These are phyloP conservation scores for Astragalus glycyphyllos DNA, from an alignment of 306 rosid genomes.

Conservation along the genomic window DNA sequence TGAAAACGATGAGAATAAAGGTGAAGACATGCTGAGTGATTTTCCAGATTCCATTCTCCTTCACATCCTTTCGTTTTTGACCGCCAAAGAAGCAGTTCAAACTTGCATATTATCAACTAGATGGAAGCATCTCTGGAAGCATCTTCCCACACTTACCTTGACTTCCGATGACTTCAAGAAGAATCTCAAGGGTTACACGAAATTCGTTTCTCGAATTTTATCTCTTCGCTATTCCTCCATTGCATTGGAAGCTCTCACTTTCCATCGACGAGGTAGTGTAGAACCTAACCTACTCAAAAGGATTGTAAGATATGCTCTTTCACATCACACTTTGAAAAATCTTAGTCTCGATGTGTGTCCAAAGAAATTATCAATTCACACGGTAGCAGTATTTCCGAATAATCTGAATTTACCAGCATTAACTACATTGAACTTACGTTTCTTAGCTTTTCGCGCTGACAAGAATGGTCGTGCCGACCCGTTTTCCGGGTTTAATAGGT, in stretches of 20 bases:
- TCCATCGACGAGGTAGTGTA: not conserved
- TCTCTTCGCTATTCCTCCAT: not conserved
- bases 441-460: not conserved
- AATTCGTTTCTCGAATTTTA: not conserved
- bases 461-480: not conserved
- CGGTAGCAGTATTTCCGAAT: not conserved
- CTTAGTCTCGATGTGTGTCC: no score
- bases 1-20: no score
- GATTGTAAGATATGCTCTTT: not conserved
- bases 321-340: not conserved
- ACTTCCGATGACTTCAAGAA: not conserved
- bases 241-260: not conserved
- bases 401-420: conserved; percentile 4
- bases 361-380: no score
- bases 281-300: conserved; percentile 4
- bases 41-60: conserved; percentile 30
- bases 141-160: not conserved
- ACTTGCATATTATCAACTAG: no score
- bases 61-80: conserved; percentile 2
- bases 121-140: not conserved
- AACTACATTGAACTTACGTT: not conserved
- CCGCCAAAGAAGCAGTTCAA: no score
- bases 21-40: no score
- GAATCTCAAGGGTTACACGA: not conserved
- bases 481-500: not conserved